These are phyloP conservation scores for Arbutus unedo DNA, from an alignment of 148 eudicot species.

Conservation along the genomic window DNA sequence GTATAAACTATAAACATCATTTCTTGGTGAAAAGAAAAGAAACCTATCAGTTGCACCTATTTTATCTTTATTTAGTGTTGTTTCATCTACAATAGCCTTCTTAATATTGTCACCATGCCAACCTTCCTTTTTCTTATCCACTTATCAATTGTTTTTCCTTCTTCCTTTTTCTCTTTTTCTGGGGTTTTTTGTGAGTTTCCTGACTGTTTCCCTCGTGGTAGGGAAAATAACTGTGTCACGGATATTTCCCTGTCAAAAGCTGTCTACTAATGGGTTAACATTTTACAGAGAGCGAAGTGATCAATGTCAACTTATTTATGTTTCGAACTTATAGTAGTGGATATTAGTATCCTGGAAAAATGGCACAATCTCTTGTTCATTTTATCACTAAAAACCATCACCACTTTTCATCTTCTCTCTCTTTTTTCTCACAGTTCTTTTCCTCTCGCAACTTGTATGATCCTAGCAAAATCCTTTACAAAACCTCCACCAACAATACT, in stretches of 20 bases:
- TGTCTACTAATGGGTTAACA: background rate
- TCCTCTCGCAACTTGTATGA: background rate
- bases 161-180: background rate
- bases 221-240: background rate
- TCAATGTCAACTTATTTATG: background rate
- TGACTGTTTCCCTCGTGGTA: background rate
- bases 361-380: background rate
- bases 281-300: background rate
- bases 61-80: background rate
- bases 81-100: background rate
- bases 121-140: background rate
- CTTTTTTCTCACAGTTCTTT: background rate
- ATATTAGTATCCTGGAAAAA: background rate
- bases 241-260: background rate
- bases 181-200: background rate
- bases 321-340: background rate
- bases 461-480: background rate
- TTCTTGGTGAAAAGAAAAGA: background rate
- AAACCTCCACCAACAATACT: background rate
- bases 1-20: background rate
- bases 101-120: background rate
- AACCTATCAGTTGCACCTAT: background rate
- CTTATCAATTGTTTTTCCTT: background rate
- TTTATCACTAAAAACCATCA: background rate
- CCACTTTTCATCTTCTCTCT: background rate